phyloP scores from a whole-genome alignment of 495 filamentous ascomycete genomes.

The Diplogelasinospora grovesii region DNA sequence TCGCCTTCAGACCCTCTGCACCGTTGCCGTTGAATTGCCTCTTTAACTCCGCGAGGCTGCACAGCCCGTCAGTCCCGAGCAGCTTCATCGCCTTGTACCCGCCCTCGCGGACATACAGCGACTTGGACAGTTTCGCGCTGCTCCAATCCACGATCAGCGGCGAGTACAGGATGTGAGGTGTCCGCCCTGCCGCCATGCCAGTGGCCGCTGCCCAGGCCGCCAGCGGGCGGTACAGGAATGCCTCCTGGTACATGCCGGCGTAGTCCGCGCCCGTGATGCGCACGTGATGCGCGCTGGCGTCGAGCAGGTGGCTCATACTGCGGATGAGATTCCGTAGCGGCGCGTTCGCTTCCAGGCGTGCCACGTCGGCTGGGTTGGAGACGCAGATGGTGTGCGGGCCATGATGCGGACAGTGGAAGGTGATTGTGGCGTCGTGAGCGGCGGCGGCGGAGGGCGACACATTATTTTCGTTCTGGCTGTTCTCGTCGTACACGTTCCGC shows the following conservation, averaged over 20 bases:
- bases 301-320: constrained; percentile 13
- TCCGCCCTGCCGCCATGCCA: constrained; percentile 2
- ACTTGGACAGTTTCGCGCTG: constrained; percentile 27
- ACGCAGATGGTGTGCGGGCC: constrained; percentile 11
- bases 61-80: constrained; percentile 5
- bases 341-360: constrained; percentile 23
- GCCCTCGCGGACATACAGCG: constrained; percentile 20
- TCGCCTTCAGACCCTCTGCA: constrained; percentile 1
- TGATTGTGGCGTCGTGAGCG: constrained; percentile 9
- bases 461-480: too few relatives aligned
- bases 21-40: constrained; percentile 1
- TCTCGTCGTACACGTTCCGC: constrained; percentile 15
- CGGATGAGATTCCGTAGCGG: constrained; percentile 15
- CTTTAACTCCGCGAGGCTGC: constrained; percentile 4
- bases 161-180: constrained; percentile 18
- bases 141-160: constrained; percentile 30
- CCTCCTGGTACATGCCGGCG: constrained; percentile 24
- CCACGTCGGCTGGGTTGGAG: constrained; percentile 7
- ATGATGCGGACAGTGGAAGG: constrained; percentile 9
- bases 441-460: too few relatives aligned
- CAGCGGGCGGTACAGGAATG: constrained; percentile 15
- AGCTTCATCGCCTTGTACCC: constrained; percentile 16
- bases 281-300: constrained; percentile 14
- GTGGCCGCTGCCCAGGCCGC: constrained; percentile 15
- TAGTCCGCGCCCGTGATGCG: constrained; percentile 25